Evolutionary conservation across 192 early-diverging fungal species (phyloP).

Genomic region (Thamnidium elegans): DNA sequence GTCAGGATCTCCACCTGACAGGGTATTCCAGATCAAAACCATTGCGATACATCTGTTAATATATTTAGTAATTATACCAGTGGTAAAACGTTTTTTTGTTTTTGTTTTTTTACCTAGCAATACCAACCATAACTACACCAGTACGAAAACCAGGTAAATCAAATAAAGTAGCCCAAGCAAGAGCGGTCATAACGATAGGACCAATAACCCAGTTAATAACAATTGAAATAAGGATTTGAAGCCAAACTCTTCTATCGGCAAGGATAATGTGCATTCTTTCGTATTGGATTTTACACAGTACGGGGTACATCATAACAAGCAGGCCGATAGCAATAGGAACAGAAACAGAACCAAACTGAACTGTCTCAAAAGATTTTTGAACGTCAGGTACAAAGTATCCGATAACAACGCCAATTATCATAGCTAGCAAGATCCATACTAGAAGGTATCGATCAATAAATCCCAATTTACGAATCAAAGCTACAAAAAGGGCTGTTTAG

Average conservation of each 20-base stretch:
- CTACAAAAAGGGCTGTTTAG: background rate
- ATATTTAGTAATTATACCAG: background rate
- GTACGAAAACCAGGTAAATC: conserved; percentile 64
- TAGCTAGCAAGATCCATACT: conserved; percentile 43
- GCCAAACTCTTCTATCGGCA: conserved; percentile 40
- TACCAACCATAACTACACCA: conserved; percentile 58
- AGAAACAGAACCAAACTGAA: conserved; percentile 63
- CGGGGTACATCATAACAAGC: conserved; percentile 73
- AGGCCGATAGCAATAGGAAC: conserved; percentile 66
- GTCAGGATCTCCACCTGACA: conserved; percentile 62
- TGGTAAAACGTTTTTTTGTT: background rate
- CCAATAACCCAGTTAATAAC: conserved; percentile 67
- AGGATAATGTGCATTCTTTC: conserved; percentile 43
- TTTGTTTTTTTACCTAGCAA: conserved; percentile 28
- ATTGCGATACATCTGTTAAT: conserved; percentile 69
- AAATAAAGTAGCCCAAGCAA: conserved; percentile 66
- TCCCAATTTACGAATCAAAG: conserved; percentile 17
- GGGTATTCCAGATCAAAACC: conserved; percentile 75
- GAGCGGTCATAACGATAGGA: conserved; percentile 61
- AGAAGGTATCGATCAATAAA: conserved; percentile 41
- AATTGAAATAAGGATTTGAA: conserved; percentile 54
- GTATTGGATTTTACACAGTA: conserved; percentile 60
- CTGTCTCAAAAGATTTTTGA: conserved; percentile 46
- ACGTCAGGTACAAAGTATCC: conserved; percentile 59
- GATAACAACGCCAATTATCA: conserved; percentile 57